These are phyloP conservation scores for Phytophthora brassicae DNA, from an alignment of 352 stramenopile species.

Conservation along the genomic window DNA sequence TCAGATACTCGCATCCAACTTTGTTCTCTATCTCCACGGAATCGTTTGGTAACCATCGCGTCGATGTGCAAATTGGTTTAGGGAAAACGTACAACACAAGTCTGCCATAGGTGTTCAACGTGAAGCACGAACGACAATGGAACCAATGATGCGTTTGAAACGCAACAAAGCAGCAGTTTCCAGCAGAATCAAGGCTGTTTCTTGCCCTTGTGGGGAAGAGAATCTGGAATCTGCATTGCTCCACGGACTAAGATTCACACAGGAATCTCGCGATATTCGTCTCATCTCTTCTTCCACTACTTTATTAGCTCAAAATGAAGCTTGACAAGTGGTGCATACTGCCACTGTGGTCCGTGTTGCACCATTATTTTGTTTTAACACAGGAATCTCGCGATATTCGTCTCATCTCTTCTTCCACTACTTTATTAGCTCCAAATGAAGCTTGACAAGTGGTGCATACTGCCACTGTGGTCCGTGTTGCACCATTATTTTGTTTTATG, in stretches of 20 bases:
- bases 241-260: no score
- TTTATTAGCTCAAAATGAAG: slow-evolving; percentile 4
- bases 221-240: not conserved
- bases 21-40: not conserved
- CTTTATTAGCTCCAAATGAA: slow-evolving; percentile 4
- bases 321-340: not conserved
- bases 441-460: not conserved
- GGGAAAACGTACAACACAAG: slow-evolving; percentile 6
- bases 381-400: not conserved
- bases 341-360: not conserved
- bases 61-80: not conserved
- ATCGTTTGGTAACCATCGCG: not conserved
- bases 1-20: slow-evolving; percentile 6
- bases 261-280: not conserved
- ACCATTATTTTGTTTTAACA: not conserved
- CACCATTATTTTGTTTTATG: not conserved
- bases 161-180: not conserved
- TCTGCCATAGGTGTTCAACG: not conserved
- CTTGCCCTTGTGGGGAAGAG: not conserved
- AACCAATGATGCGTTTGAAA: slow-evolving; percentile 10
- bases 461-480: not conserved
- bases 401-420: not conserved
- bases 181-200: not conserved
- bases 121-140: slow-evolving; percentile 1
- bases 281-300: slow-evolving; percentile 1